Percentiles rank a stretch among this genome's conserved stretches.
phyloP scores from a whole-genome alignment of 1,284 basidiomycete genomes.

The Tylopilus sp. region DNA sequence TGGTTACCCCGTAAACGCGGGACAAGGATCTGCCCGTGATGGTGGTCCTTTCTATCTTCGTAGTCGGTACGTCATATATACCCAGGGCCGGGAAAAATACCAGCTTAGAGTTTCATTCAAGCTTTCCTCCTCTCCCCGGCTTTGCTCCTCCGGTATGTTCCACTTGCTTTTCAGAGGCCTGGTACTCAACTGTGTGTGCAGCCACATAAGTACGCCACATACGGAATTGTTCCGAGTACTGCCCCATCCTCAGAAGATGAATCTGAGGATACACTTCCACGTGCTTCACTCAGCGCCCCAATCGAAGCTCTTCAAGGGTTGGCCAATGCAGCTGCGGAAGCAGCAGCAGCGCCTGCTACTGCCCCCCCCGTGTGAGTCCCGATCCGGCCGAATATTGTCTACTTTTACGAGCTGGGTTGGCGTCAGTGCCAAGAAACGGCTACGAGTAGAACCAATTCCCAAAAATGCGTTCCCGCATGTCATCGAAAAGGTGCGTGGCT shows the following conservation, averaged over 20 bases:
- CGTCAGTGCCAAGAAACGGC: slow-evolving; percentile 77
- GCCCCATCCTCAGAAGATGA: slow-evolving; percentile 84
- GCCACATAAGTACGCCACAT: slow-evolving; percentile 87
- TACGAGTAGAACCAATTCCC: slow-evolving; percentile 82
- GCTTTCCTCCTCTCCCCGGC: slow-evolving; percentile 81
- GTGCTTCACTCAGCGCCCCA: slow-evolving; percentile 80
- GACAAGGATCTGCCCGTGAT: slow-evolving; percentile 27
- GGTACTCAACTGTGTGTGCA: slow-evolving; percentile 30
- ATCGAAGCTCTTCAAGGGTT: slow-evolving; percentile 91
- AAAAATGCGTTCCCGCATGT: slow-evolving; percentile 82
- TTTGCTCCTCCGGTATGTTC: slow-evolving; percentile 79
- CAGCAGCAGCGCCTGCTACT: slow-evolving; percentile 67
- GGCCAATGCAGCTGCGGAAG: slow-evolving; percentile 90
- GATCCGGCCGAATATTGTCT: slow-evolving; percentile 15
- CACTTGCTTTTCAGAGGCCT: background rate
- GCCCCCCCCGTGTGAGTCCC: slow-evolving; percentile 29
- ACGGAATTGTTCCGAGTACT: slow-evolving; percentile 81
- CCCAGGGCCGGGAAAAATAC: slow-evolving; percentile 3
- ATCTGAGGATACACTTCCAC: slow-evolving; percentile 80
- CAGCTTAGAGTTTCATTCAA: slow-evolving; percentile 14
- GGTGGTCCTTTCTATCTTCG: slow-evolving; percentile 23
- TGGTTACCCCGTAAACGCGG: slow-evolving; percentile 21
- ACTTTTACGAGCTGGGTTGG: slow-evolving; percentile 13
- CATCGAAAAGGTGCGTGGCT: slow-evolving; percentile 63
- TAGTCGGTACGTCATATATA: slow-evolving; percentile 36